Percentiles rank a stretch among this genome's conserved stretches.
Evolutionary conservation across 192 early-diverging fungal species (phyloP).

Genomic region (Backusella parvicylindrica): DNA sequence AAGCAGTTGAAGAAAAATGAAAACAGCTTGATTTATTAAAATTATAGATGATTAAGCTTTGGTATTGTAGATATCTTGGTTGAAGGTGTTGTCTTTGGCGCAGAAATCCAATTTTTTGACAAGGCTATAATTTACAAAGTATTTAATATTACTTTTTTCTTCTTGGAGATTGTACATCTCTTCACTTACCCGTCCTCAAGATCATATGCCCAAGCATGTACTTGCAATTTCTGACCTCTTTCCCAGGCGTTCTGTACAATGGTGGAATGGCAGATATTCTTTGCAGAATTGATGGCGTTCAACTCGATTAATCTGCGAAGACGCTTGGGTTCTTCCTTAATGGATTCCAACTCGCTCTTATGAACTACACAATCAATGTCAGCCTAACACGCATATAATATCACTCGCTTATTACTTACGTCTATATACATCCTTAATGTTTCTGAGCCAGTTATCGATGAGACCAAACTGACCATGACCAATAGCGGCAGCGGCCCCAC

Average conservation of each 20-base stretch:
- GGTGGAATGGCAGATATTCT: constrained; percentile 66
- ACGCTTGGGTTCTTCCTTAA: constrained; percentile 40
- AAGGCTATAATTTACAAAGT: neutral
- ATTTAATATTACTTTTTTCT: neutral
- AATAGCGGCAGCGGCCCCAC: constrained; percentile 64
- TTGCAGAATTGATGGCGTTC: constrained; percentile 71
- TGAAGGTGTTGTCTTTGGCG: neutral
- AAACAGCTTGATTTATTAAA: neutral
- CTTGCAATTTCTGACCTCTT: constrained; percentile 63
- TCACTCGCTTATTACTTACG: constrained; percentile 40
- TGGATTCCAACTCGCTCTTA: constrained; percentile 36
- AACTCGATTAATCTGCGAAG: constrained; percentile 60
- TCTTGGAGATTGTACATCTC: neutral
- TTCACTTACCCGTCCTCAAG: constrained; percentile 45
- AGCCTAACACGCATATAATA: neutral
- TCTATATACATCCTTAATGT: constrained; percentile 81
- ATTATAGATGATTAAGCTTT: neutral
- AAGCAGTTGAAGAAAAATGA: neutral
- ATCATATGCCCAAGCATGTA: constrained; percentile 76
- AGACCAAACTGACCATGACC: constrained; percentile 61
- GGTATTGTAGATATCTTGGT: neutral
- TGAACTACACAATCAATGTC: constrained; percentile 5
- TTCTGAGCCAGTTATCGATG: constrained; percentile 90
- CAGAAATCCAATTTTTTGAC: constrained; percentile 1
- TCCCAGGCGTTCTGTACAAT: constrained; percentile 85